These are phyloP conservation scores for Pholiota conissans DNA, from an alignment of 768 basidiomycete species.

Conservation along the genomic window DNA sequence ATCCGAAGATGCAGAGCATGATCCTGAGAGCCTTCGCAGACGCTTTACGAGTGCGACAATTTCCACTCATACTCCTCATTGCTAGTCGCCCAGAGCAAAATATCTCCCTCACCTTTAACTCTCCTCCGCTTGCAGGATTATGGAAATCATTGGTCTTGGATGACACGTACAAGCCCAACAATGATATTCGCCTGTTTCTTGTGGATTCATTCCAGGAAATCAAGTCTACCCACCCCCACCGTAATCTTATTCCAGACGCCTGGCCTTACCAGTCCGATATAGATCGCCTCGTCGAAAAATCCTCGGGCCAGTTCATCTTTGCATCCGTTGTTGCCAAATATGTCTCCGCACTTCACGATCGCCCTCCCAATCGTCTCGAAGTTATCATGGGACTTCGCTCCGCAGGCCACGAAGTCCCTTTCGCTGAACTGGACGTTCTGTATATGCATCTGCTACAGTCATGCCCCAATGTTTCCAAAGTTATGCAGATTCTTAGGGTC, in stretches of 20 bases:
- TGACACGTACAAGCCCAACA: constrained; percentile 6
- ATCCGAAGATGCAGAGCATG: too few species aligned
- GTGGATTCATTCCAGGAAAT: too few species aligned
- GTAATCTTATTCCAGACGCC: background rate
- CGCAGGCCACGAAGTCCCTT: background rate
- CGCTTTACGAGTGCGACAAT: background rate
- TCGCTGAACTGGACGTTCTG: constrained; percentile 6
- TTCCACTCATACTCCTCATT: constrained; percentile 9
- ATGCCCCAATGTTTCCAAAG: background rate
- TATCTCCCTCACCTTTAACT: constrained; percentile 4
- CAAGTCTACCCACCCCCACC: too few species aligned
- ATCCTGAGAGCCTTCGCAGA: background rate
- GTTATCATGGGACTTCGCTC: background rate
- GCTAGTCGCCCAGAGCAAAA: constrained; percentile 4
- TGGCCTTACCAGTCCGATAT: constrained; percentile 6
- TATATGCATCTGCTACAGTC: constrained; percentile 5
- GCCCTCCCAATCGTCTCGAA: background rate
- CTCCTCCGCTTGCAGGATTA: background rate
- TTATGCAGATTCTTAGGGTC: background rate
- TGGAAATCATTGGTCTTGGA: too few species aligned
- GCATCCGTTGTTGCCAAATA: constrained; percentile 7
- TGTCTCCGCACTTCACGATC: background rate
- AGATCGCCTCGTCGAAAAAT: constrained; percentile 17
- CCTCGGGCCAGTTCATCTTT: too few species aligned
- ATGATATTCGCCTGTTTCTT: constrained; percentile 13